phyloP scores from a whole-genome alignment of 116 monocot genomes.

The Posidonia oceanica region DNA sequence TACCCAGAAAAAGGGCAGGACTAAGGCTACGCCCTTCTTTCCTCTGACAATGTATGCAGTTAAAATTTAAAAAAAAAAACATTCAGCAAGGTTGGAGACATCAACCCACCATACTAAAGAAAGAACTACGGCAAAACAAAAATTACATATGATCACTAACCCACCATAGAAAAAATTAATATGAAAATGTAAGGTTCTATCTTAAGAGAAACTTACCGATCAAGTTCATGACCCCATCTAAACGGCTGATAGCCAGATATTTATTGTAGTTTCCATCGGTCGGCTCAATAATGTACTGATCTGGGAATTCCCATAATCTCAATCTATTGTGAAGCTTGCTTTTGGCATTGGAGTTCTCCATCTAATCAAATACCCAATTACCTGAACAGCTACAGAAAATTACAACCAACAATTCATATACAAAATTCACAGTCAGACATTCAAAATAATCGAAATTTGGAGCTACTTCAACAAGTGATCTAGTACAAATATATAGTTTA shows the following conservation, averaged over 20 bases:
- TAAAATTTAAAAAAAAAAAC: not conserved
- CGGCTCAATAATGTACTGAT: slow-evolving; percentile 35
- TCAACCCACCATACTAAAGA: not conserved
- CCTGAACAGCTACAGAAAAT: not conserved
- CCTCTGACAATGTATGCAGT: not conserved
- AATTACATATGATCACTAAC: not conserved
- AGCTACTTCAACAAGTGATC: too few species aligned
- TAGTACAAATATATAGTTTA: too few species aligned
- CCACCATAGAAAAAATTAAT: not conserved
- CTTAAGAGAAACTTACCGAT: slow-evolving; percentile 16
- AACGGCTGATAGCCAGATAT: slow-evolving; percentile 26
- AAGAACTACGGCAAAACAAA: not conserved
- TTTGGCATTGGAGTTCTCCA: not conserved
- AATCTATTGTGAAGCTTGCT: slow-evolving; percentile 19
- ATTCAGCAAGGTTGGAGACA: not conserved
- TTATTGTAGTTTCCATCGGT: slow-evolving; percentile 18
- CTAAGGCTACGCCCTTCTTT: too few species aligned
- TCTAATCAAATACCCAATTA: not conserved
- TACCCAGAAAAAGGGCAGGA: too few species aligned
- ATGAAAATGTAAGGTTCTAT: too few species aligned
- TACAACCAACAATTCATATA: not conserved
- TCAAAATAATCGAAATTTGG: too few species aligned
- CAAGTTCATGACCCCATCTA: slow-evolving; percentile 30
- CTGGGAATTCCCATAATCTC: slow-evolving; percentile 41
- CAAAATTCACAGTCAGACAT: too few species aligned